These are phyloP conservation scores for Penicillium nordicum DNA, from an alignment of 2,329 filamentous ascomycete species.

Conservation along the genomic window DNA sequence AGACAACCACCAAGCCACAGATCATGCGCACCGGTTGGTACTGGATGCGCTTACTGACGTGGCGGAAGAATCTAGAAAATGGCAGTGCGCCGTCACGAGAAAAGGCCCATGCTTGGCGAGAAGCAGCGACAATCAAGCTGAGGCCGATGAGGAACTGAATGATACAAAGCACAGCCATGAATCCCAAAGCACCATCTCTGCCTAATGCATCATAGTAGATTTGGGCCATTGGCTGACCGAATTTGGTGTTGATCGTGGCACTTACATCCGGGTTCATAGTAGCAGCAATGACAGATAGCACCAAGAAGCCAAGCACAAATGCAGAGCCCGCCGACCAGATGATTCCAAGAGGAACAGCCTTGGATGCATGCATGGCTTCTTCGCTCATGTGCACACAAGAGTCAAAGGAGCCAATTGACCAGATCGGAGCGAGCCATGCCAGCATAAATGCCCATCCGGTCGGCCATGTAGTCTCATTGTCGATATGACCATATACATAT, in stretches of 20 bases:
- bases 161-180: constrained; percentile 59
- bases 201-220: constrained; percentile 61
- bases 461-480: constrained; percentile 59
- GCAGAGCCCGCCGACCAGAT: constrained; percentile 41
- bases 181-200: constrained; percentile 55
- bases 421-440: constrained; percentile 60
- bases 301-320: constrained; percentile 52
- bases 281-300: constrained; percentile 57
- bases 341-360: constrained; percentile 59
- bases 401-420: constrained; percentile 56
- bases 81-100: constrained; percentile 60
- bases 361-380: constrained; percentile 59
- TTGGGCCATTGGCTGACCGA: constrained; percentile 60
- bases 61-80: constrained; percentile 56
- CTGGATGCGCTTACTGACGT: constrained; percentile 53
- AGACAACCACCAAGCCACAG: constrained; percentile 52
- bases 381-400: constrained; percentile 60
- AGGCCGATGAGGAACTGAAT: constrained; percentile 62
- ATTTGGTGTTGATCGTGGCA: constrained; percentile 46
- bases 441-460: constrained; percentile 59
- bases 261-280: constrained; percentile 54
- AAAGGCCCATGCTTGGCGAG: constrained; percentile 62
- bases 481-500: constrained; percentile 56
- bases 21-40: constrained; percentile 58
- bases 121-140: constrained; percentile 56